A percentile compares a stretch with the other conserved stretches of the same genome.
These are phyloP conservation scores for Lizonia empirigonia DNA, from an alignment of 2,329 filamentous ascomycete genomes.

Conservation along the genomic window DNA sequence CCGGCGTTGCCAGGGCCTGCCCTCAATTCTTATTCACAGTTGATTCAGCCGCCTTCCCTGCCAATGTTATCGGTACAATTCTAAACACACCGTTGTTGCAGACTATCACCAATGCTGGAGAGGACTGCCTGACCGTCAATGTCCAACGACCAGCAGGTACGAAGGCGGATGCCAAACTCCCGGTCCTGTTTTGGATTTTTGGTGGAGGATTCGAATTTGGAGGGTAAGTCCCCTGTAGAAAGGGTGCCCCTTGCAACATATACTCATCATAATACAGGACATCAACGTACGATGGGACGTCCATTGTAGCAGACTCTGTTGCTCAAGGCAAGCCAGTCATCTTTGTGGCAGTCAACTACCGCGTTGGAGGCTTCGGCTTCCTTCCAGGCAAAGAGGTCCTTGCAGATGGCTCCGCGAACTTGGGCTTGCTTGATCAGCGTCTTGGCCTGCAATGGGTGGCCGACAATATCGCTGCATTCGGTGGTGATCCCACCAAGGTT, in stretches of 20 bases:
- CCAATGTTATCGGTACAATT: constrained; percentile 46
- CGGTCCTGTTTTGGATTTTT: constrained; percentile 57
- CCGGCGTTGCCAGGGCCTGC: constrained; percentile 64
- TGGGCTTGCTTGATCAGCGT: constrained; percentile 75
- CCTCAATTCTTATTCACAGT: constrained; percentile 72
- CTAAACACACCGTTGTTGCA: constrained; percentile 50
- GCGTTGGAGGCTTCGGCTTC: constrained; percentile 76
- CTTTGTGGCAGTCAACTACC: constrained; percentile 79
- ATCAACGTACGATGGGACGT: constrained; percentile 50
- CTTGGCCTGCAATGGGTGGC: constrained; percentile 76
- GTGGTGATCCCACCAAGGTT: constrained; percentile 77
- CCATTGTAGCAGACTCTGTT: constrained; percentile 51
- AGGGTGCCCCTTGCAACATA: constrained; percentile 33
- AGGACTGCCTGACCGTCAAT: constrained; percentile 54
- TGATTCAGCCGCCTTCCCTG: constrained; percentile 43
- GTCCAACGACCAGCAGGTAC: constrained; percentile 51
- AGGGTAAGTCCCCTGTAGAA: constrained; percentile 2
- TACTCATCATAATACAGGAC: constrained; percentile 19
- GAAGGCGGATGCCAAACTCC: constrained; percentile 47
- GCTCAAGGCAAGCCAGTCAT: constrained; percentile 67
- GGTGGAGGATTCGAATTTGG: constrained; percentile 54
- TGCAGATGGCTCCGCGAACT: constrained; percentile 69
- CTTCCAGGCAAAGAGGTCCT: constrained; percentile 71
- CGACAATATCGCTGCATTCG: constrained; percentile 77
- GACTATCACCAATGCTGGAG: constrained; percentile 42